These are phyloP conservation scores for Rosa multiflora DNA, from an alignment of 306 rosid genomes.

Conservation along the genomic window DNA sequence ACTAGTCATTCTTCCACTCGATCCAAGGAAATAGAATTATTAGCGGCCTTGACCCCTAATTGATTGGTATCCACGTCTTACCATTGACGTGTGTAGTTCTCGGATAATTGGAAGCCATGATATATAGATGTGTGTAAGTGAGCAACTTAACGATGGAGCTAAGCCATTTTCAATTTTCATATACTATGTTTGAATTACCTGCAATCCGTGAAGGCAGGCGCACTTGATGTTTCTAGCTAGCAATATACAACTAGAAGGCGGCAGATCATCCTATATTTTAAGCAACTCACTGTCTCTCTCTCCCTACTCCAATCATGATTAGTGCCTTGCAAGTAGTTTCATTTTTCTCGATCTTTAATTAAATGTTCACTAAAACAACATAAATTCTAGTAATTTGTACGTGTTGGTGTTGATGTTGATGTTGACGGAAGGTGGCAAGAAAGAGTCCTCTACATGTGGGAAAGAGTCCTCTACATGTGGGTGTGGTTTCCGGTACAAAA, in stretches of 20 bases:
- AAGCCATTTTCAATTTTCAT: too few relatives aligned
- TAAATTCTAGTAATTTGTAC: slow-evolving; percentile 20
- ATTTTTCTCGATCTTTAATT: background rate
- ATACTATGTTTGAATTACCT: too few relatives aligned
- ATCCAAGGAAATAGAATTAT: background rate
- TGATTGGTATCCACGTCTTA: background rate
- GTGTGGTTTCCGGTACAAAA: slow-evolving; percentile 55
- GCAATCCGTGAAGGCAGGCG: background rate
- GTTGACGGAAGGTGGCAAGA: slow-evolving; percentile 52
- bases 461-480: slow-evolving; percentile 56
- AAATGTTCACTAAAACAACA: slow-evolving; percentile 22
- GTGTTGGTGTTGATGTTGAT: background rate
- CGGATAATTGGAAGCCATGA: background rate
- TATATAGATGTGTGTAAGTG: background rate
- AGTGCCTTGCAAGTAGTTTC: slow-evolving; percentile 38
- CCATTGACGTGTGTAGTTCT: background rate
- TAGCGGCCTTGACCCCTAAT: background rate
- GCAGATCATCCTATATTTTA: background rate
- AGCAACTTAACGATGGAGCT: background rate
- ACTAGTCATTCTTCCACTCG: background rate
- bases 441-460: slow-evolving; percentile 54
- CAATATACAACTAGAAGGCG: background rate
- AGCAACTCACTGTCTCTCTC: background rate
- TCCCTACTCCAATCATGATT: slow-evolving; percentile 38
- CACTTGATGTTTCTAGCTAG: background rate